Percentiles rank a stretch among this genome's conserved stretches.
These are phyloP conservation scores for Pinus tabuliformis DNA, from an alignment of 75 land plant species.

Conservation along the genomic window DNA sequence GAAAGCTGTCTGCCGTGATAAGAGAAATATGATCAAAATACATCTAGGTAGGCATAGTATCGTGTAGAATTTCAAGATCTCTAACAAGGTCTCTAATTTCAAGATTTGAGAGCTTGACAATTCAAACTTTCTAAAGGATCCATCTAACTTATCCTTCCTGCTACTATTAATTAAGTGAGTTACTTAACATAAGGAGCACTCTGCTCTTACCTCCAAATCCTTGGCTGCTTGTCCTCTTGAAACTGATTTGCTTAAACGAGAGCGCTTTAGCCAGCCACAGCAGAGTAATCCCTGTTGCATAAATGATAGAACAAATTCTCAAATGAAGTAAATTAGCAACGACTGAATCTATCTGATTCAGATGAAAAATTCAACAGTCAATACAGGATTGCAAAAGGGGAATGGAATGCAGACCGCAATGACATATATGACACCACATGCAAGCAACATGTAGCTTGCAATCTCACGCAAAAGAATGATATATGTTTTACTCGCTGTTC, in stretches of 20 bases:
- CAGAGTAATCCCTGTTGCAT: slow-evolving; percentile 67
- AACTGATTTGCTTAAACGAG: slow-evolving; percentile 30
- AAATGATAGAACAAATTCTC: background rate
- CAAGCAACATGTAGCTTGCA: slow-evolving; percentile 77
- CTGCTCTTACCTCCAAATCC: slow-evolving; percentile 59
- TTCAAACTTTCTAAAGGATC: background rate
- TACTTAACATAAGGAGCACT: background rate
- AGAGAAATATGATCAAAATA: background rate
- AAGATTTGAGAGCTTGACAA: background rate
- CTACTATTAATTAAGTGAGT: no score
- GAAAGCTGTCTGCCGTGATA: no score
- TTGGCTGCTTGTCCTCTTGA: slow-evolving; percentile 53
- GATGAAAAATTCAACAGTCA: background rate
- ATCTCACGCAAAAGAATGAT: slow-evolving; percentile 65
- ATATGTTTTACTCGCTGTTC: slow-evolving; percentile 12
- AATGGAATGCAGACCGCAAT: slow-evolving; percentile 55
- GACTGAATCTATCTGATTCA: background rate
- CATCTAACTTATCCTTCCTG: background rate
- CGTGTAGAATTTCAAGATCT: background rate
- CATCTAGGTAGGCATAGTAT: background rate
- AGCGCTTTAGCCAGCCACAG: slow-evolving; percentile 58
- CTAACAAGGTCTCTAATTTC: background rate
- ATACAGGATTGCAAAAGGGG: background rate
- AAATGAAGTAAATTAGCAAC: background rate
- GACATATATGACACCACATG: slow-evolving; percentile 70